phyloP scores from a whole-genome alignment of 768 basidiomycete genomes.

The Russula emetica region DNA sequence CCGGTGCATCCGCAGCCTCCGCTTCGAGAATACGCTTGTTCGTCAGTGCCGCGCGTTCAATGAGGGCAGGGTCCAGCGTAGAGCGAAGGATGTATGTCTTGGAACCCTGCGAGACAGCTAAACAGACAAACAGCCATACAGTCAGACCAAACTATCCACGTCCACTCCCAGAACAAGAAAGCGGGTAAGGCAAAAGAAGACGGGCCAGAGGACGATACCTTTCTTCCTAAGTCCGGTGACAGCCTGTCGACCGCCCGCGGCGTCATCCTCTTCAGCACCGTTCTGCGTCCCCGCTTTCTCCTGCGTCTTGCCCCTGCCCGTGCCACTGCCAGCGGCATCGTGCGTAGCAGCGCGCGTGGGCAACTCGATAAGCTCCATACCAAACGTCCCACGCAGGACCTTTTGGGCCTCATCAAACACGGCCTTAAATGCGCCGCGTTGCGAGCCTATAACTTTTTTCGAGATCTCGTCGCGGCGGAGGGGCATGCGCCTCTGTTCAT shows the following conservation, averaged over 20 bases:
- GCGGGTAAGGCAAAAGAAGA: neutral
- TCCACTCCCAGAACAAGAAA: neutral
- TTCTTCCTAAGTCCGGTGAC: constrained; percentile 60
- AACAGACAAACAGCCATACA: neutral
- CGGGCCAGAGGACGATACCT: constrained; percentile 40
- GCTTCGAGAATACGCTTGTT: constrained; percentile 42
- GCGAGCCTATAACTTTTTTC: constrained; percentile 63
- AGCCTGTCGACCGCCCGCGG: constrained; percentile 15
- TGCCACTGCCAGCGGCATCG: constrained; percentile 37
- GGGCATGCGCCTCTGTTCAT: constrained; percentile 62
- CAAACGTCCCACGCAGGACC: constrained; percentile 61
- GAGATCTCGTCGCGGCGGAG: constrained; percentile 80
- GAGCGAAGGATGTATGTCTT: constrained; percentile 86
- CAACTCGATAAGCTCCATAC: constrained; percentile 82
- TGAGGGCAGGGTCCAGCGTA: constrained; percentile 53
- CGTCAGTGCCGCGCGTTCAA: constrained; percentile 54
- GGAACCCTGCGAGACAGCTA: constrained; percentile 56
- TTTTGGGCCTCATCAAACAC: constrained; percentile 63
- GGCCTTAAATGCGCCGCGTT: constrained; percentile 55
- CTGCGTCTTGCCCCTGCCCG: constrained; percentile 42
- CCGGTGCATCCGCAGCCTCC: constrained; percentile 48
- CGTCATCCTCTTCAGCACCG: constrained; percentile 6
- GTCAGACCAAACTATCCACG: neutral
- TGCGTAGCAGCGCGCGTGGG: constrained; percentile 56
- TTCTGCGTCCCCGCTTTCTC: constrained; percentile 28